phyloP scores from a whole-genome alignment of 1,284 basidiomycete species.

The Wolfiporia cocos region DNA sequence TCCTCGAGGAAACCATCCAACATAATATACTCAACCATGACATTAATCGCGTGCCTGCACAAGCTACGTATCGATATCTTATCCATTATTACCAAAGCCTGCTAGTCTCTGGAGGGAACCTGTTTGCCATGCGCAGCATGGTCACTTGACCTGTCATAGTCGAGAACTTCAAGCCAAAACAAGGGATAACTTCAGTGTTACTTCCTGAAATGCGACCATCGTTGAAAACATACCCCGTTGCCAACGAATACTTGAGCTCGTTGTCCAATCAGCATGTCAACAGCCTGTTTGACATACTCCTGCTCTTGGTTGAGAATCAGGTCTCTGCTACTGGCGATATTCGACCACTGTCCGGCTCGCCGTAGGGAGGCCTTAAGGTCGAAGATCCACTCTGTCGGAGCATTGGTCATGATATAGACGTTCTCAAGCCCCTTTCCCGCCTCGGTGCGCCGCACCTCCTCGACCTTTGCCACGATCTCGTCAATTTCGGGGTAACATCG shows the following conservation, averaged over 20 bases:
- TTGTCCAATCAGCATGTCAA: conserved; percentile 41
- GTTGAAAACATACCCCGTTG: conserved; percentile 34
- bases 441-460: conserved; percentile 19
- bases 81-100: conserved; percentile 42
- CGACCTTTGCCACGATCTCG: conserved; percentile 33
- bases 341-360: conserved; percentile 15
- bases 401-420: conserved; percentile 35
- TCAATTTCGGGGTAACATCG: conserved; percentile 38
- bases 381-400: conserved; percentile 23
- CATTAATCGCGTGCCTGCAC: too few species aligned
- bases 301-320: conserved; percentile 31
- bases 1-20: too few species aligned
- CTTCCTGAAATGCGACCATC: not conserved
- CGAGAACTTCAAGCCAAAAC: too few species aligned
- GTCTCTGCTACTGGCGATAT: conserved; percentile 29
- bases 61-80: too few species aligned
- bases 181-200: too few species aligned
- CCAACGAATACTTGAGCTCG: conserved; percentile 38
- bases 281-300: conserved; percentile 30
- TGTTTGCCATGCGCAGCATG: conserved; percentile 46
- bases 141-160: conserved; percentile 50
- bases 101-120: conserved; percentile 30
- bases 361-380: conserved; percentile 22
- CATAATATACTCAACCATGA: too few species aligned
- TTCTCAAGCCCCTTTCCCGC: conserved; percentile 18